These are phyloP conservation scores for Suaeda aralocaspica DNA, from an alignment of 148 eudicot species.

Conservation along the genomic window DNA sequence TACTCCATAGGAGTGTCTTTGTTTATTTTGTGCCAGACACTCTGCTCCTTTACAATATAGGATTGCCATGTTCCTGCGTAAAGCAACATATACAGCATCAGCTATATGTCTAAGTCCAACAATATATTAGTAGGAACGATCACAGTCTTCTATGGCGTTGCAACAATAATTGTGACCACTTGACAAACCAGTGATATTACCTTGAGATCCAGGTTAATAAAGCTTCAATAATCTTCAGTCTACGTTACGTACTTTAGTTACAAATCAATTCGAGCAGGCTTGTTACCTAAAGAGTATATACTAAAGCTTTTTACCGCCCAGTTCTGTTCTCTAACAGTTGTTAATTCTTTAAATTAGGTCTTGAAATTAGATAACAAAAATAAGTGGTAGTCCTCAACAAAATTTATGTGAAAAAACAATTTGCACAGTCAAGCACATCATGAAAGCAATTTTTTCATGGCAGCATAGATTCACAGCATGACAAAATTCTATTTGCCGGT, in stretches of 20 bases:
- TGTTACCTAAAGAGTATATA: no score
- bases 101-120: not conserved
- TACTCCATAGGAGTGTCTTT: constrained; percentile 63
- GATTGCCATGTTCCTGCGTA: constrained; percentile 84
- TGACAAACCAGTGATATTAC: not conserved
- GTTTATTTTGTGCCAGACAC: constrained; percentile 79
- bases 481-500: no score
- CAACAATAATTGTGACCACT: not conserved
- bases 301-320: no score
- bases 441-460: no score
- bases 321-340: no score
- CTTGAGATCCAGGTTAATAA: not conserved
- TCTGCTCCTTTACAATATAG: constrained; percentile 68
- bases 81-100: constrained; percentile 4
- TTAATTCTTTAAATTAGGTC: no score
- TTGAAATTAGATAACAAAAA: no score
- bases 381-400: no score
- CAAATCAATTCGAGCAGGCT: not conserved
- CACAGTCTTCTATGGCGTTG: not conserved
- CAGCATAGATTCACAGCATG: no score
- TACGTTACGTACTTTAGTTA: not conserved
- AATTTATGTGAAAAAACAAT: no score
- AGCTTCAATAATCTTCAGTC: not conserved
- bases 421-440: no score
- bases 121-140: not conserved